These are phyloP conservation scores for Hymenoscyphus scutula DNA, from an alignment of 2,329 filamentous ascomycete genomes.

Conservation along the genomic window DNA sequence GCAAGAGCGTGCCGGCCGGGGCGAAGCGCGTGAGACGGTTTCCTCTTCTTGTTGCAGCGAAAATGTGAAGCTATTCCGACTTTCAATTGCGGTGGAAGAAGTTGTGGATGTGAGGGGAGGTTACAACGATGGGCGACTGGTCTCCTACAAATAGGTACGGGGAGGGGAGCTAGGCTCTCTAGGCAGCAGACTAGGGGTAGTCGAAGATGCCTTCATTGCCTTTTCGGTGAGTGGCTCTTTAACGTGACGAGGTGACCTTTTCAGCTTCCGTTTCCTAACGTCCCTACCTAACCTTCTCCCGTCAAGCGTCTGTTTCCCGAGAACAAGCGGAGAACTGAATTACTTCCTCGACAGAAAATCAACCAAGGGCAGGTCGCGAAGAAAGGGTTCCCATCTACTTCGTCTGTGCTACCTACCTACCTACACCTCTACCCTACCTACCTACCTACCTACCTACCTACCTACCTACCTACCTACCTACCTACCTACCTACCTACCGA, in stretches of 20 bases:
- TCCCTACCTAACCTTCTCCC: not conserved
- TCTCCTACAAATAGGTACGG: not conserved
- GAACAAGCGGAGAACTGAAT: not conserved
- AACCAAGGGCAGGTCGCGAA: no score
- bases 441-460: no score
- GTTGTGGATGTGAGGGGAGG: not conserved
- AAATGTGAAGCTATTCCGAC: constrained; percentile 6
- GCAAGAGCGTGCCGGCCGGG: no score
- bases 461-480: no score
- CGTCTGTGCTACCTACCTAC: not conserved
- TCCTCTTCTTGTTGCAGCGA: not conserved
- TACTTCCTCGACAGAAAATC: not conserved
- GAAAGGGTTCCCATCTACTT: not conserved
- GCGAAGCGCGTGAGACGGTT: not conserved
- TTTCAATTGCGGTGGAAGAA: not conserved
- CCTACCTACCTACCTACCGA: no score
- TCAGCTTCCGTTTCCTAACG: not conserved
- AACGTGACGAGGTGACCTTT: not conserved
- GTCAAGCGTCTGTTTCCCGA: not conserved
- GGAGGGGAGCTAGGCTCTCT: not conserved
- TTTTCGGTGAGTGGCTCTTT: not conserved
- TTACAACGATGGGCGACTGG: not conserved
- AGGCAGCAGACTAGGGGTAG: not conserved
- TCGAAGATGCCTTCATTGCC: not conserved
- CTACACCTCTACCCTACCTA: no score